A percentile compares a stretch with the other conserved stretches of the same genome.
Conservation (phyloP, 148 eudicot species). For the Rhododendron molle region DNA sequence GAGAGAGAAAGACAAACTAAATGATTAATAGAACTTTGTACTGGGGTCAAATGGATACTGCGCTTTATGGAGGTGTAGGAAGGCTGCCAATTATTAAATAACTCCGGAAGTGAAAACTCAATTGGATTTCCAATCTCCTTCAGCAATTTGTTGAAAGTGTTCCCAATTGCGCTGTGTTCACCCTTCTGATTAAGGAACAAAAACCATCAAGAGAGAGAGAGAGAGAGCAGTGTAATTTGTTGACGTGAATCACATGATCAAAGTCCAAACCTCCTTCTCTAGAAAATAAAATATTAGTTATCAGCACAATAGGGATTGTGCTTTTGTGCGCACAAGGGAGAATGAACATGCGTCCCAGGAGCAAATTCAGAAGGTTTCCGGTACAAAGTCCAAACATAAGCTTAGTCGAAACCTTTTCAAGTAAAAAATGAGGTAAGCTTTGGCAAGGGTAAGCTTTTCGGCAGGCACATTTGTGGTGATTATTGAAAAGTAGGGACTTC, state of each 20-base stretch:
- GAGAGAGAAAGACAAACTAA: background rate
- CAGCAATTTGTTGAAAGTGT: constrained; percentile 55
- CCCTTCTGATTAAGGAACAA: constrained; percentile 32
- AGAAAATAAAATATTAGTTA: background rate
- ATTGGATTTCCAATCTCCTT: constrained; percentile 65
- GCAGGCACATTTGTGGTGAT: background rate
- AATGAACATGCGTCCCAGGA: background rate
- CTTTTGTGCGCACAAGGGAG: background rate
- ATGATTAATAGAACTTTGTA: background rate
- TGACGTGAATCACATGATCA: background rate
- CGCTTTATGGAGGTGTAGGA: constrained; percentile 64
- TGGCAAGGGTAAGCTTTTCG: background rate
- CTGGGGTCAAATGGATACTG: constrained; percentile 63
- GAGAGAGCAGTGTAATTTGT: background rate
- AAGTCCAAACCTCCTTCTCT: background rate
- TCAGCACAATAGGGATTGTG: background rate
- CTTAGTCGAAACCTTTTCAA: background rate
- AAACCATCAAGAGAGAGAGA: background rate
- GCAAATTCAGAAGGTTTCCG: background rate
- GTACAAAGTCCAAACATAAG: background rate
- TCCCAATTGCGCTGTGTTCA: constrained; percentile 33
- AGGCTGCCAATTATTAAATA: constrained; percentile 57
- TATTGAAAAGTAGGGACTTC: background rate
- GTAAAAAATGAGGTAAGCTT: background rate
- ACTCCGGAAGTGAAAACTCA: constrained; percentile 92